Evolutionary conservation across 345 rosid genomes (phyloP).

Genomic region (Corchorus capsularis): DNA sequence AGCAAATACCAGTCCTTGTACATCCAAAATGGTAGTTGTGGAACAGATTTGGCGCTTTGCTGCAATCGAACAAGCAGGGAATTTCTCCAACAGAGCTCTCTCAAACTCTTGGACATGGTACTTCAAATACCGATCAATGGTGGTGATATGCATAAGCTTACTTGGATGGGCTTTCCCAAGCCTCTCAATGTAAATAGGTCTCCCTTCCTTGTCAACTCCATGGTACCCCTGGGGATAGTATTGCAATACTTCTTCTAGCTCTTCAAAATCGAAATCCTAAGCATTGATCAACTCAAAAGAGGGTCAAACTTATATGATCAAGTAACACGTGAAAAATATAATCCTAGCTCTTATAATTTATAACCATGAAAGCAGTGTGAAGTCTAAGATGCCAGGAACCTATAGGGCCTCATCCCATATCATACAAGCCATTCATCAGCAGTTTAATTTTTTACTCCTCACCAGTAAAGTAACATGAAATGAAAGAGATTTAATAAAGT

Average conservation of each 20-base stretch:
- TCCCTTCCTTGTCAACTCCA: conserved; percentile 96
- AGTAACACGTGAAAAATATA: background rate
- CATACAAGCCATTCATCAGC: background rate
- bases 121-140: conserved; percentile 75
- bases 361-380: background rate
- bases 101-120: conserved; percentile 98
- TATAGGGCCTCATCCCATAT: background rate
- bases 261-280: conserved; percentile 91
- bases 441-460: background rate
- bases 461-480: conserved; percentile 12
- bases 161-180: conserved; percentile 93
- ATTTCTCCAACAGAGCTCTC: conserved; percentile 79
- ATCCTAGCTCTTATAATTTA: background rate
- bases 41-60: conserved; percentile 76
- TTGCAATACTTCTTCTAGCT: conserved; percentile 87
- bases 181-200: conserved; percentile 91
- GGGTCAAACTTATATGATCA: background rate
- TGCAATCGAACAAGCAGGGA: conserved; percentile 92
- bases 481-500: background rate
- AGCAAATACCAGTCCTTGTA: conserved; percentile 79
- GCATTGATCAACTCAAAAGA: background rate
- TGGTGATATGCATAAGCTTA: conserved; percentile 82
- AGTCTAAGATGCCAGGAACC: background rate
- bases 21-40: conserved; percentile 89
- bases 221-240: conserved; percentile 97